Conservation (phyloP, 345 rosid species). For the Ricinus communis region DNA sequence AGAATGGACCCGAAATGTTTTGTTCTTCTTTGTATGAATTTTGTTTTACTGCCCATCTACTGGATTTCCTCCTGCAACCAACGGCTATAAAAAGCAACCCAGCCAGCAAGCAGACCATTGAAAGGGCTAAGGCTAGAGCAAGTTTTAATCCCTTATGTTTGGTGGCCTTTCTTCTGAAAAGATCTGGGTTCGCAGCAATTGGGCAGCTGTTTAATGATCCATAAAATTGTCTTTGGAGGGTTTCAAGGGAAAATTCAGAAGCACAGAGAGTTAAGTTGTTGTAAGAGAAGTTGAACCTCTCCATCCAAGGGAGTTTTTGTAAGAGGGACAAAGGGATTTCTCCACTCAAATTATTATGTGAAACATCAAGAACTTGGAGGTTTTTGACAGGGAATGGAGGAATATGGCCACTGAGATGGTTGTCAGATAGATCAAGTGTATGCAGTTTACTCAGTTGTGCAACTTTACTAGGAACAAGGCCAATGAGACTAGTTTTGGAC, state of each 20-base stretch:
- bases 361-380: conserved; percentile 68
- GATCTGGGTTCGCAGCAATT: conserved; percentile 71
- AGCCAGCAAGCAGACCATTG: conserved; percentile 58
- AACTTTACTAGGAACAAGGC: conserved; percentile 61
- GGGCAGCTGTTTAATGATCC: conserved; percentile 78
- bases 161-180: conserved; percentile 47
- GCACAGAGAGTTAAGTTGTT: conserved; percentile 83
- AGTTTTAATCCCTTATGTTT: conserved; percentile 53
- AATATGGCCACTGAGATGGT: conserved; percentile 63
- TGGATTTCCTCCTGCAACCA: conserved; percentile 58
- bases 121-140: conserved; percentile 67
- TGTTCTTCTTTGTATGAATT: conserved; percentile 68
- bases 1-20: conserved; percentile 76
- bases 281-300: conserved; percentile 81
- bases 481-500: conserved; percentile 63
- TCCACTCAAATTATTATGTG: conserved; percentile 78
- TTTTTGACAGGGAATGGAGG: conserved; percentile 44
- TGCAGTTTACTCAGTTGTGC: conserved; percentile 47
- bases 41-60: conserved; percentile 58
- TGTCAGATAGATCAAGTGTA: conserved; percentile 72
- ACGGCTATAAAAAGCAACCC: conserved; percentile 68
- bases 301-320: conserved; percentile 57
- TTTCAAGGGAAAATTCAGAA: conserved; percentile 42
- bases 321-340: conserved; percentile 60
- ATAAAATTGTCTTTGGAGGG: conserved; percentile 48